Base-by-base conservation (phyloP, 2,329 filamentous ascomycete genomes). In the Exophiala xenobiotica region DNA sequence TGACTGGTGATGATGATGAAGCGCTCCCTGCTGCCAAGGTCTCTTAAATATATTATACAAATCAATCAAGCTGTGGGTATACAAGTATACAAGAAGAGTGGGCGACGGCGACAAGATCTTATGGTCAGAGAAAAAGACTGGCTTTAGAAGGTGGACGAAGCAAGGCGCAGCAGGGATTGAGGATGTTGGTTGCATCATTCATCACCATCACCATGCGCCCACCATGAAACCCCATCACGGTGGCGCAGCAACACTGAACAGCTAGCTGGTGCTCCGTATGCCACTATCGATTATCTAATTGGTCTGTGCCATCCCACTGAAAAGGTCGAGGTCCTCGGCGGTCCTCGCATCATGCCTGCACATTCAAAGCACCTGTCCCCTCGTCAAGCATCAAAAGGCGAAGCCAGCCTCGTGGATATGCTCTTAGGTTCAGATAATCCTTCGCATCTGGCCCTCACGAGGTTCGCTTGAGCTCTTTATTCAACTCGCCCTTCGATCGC, bases 161-260 rank as follows among this genome's bases (percentile, higher is more conserved):
- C 14, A 40, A 40, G 38, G 38, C 38, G 38, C 38, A 40, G 37
- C 37, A 20, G 20, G 16, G 37, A 39, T 40, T 23, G n/a, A n/a
- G 19, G 19, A 22, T 23, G 38, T 24, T 20, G 12, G n/a, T 40
- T 23, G 38, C 38, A 40, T 40, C 38, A 40, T n/a, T n/a, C n/a
- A n/a, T n/a, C n/a, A n/a, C n/a, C n/a, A n/a, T n/a, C n/a, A n/a
- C n/a, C n/a, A n/a, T n/a, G n/a, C n/a, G n/a, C n/a, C n/a, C n/a
- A n/a, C n/a, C n/a, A n/a, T n/a, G n/a, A n/a, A n/a, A n/a, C n/a
- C n/a, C 38, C 19, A 24, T 40, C 22, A 22, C n/a, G 22, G 38
- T 40, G 38, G 38, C 38, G 38, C 38, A 40, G 38, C 38, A 23
- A 20, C 19, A 24, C 18, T n/a, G n/a, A n/a, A n/a, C n/a, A n/a